Evolutionary conservation across 495 filamentous ascomycete species (phyloP).

Genomic region (Paragyromitra xinjiangensis): DNA sequence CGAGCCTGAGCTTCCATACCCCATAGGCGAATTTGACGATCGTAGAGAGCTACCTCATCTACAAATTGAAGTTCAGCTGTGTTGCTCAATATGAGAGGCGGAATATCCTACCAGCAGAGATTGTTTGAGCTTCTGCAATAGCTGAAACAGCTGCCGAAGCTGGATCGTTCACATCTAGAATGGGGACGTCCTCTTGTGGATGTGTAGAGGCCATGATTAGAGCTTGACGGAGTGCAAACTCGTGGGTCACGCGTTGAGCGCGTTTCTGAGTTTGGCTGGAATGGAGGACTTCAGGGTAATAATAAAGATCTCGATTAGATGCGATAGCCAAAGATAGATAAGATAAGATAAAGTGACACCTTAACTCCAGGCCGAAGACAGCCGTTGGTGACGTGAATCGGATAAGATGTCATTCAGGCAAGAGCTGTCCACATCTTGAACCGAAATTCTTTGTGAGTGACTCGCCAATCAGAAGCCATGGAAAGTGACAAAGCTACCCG

Average conservation of each 20-base stretch:
- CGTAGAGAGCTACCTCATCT: slow-evolving; percentile 98
- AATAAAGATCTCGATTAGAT: slow-evolving; percentile 4
- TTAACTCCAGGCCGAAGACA: background rate
- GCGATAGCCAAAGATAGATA: slow-evolving; percentile 10
- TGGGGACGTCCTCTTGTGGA: slow-evolving; percentile 33
- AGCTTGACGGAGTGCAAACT: slow-evolving; percentile 12
- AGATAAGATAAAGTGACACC: background rate
- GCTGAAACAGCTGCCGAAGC: slow-evolving; percentile 22
- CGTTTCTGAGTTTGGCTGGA: slow-evolving; percentile 17
- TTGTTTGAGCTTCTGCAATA: slow-evolving; percentile 48
- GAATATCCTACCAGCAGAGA: slow-evolving; percentile 51
- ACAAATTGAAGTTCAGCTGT: slow-evolving; percentile 30
- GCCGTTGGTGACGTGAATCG: slow-evolving; percentile 7
- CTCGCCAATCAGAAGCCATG: slow-evolving; percentile 16
- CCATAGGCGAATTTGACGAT: slow-evolving; percentile 98
- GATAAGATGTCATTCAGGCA: background rate
- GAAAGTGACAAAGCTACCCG: slow-evolving; percentile 8
- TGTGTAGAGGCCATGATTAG: slow-evolving; percentile 32
- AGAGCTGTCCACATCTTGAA: background rate
- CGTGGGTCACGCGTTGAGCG: slow-evolving; percentile 20
- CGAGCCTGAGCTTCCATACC: slow-evolving; percentile 90
- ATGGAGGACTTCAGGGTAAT: slow-evolving; percentile 30
- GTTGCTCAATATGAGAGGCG: background rate
- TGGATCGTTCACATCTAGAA: slow-evolving; percentile 34
- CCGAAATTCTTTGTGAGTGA: slow-evolving; percentile 3